phyloP scores from a whole-genome alignment of 768 basidiomycete species.

The Boletus huronensis region DNA sequence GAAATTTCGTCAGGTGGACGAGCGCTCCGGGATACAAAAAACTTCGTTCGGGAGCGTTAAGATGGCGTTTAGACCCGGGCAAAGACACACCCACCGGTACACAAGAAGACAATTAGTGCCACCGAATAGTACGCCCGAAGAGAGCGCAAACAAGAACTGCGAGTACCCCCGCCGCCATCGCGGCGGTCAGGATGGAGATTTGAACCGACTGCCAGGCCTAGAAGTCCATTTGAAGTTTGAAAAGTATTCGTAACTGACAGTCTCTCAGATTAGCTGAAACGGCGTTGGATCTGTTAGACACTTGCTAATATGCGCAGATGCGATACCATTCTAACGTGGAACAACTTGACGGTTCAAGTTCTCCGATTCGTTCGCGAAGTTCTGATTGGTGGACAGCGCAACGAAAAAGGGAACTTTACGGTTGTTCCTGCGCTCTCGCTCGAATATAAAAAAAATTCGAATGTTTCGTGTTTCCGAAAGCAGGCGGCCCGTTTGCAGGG shows the following conservation, averaged over 20 bases:
- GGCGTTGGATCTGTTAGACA: conserved; percentile 13
- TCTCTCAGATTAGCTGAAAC: conserved; percentile 17
- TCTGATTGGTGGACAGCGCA: neutral
- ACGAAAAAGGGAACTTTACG: conserved; percentile 17
- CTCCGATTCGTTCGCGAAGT: neutral
- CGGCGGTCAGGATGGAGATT: conserved; percentile 24
- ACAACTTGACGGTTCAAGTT: neutral
- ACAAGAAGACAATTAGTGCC: conserved; percentile 8
- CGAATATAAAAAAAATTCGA: neutral
- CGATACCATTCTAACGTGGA: neutral
- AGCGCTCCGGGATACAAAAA: neutral
- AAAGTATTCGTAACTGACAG: neutral
- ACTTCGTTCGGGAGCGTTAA: conserved; percentile 8
- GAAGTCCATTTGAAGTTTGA: conserved; percentile 5
- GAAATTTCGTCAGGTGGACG: conserved; percentile 3
- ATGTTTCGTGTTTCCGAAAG: conserved; percentile 2
- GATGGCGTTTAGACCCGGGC: conserved; percentile 2
- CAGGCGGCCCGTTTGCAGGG: conserved; percentile 12
- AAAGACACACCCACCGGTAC: conserved; percentile 5
- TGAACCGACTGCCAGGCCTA: neutral
- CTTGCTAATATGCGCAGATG: neutral
- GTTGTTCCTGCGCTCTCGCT: neutral
- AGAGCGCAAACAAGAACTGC: conserved; percentile 19
- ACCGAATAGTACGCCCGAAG: conserved; percentile 21
- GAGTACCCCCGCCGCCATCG: conserved; percentile 24